These are phyloP conservation scores for Talaromyces sp. DNA, from an alignment of 2,329 filamentous ascomycete species.

Conservation along the genomic window DNA sequence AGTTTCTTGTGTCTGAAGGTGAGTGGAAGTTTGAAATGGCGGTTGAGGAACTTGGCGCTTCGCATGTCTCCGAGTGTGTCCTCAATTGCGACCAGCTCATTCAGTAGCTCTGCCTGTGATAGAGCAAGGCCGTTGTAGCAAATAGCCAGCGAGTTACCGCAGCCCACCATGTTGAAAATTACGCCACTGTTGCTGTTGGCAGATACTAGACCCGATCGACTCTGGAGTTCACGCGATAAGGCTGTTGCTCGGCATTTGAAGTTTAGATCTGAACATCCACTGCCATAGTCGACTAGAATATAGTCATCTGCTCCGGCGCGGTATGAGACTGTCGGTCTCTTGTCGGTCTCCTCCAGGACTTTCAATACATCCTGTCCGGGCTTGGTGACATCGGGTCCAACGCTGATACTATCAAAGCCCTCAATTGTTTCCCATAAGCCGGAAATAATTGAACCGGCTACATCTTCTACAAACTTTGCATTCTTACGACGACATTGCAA, in stretches of 20 bases:
- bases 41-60: slow-evolving; percentile 41
- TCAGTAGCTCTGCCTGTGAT: slow-evolving; percentile 37
- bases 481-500: slow-evolving; percentile 24
- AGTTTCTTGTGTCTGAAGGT: slow-evolving; percentile 40
- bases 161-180: not conserved
- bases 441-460: not conserved
- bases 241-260: slow-evolving; percentile 53
- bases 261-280: slow-evolving; percentile 56
- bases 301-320: slow-evolving; percentile 39
- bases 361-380: not conserved
- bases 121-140: slow-evolving; percentile 43
- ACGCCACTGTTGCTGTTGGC: not conserved
- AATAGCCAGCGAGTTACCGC: not conserved
- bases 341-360: not conserved
- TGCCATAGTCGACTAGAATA: slow-evolving; percentile 57
- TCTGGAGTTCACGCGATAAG: not conserved
- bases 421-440: not conserved
- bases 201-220: not conserved
- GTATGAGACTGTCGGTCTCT: not conserved
- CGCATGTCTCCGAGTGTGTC: slow-evolving; percentile 39
- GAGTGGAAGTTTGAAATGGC: slow-evolving; percentile 46
- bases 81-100: slow-evolving; percentile 38
- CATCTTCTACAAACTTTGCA: slow-evolving; percentile 43
- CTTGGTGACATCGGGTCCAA: not conserved
- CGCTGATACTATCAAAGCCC: not conserved